Evolutionary conservation across 2,329 filamentous ascomycete species (phyloP), one percentile per base, ranked within the genome.

Genomic region (Fusarium sp.): DNA sequence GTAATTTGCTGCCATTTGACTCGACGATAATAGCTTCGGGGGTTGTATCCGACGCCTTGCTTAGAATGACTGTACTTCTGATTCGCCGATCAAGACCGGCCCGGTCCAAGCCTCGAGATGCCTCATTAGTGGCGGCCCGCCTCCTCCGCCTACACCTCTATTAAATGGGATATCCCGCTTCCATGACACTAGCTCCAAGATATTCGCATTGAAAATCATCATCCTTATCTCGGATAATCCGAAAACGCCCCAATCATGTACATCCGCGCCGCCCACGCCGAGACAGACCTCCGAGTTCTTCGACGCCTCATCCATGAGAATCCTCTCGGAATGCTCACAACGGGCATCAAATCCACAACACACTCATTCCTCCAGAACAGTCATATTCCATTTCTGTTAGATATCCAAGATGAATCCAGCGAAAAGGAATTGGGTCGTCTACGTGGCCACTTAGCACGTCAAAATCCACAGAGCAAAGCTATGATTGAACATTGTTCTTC

Each of bases 401-500:
- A 89, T 54, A 72, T 83, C 8, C 52, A 79, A 7, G 78, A 82
- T 55, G 77, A 81, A 35, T 31, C 71, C 2, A 79, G 73, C 63
- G 77, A 80, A 43, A 77, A 76, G 1, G 78, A 81, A 15, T 72
- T 80, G 2, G 76, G 76, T 6, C 71, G 71, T 5, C 78, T 91
- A 2, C 81, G 88, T 6, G 88, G 87, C 0, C 89, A 91, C 69
- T 73, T 91, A 23, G 88, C 89, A 0, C 80, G 84, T 29, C 79
- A 81, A 39, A 92, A 91, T 69, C 88, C 89, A 0, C 89, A 91
- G 69, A 79, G 79, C 68, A 89, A 90, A 74, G 82, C 84, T 6
- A 80, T 91, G 54, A 84, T 89, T 39, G 84, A 88, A 45, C 74
- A 80, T 0, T 57, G 56, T 14, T 47, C 56, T 10, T 43, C 54